Evolutionary conservation across 2,329 filamentous ascomycete species (phyloP).

Genomic region (Colletotrichum agaves): DNA sequence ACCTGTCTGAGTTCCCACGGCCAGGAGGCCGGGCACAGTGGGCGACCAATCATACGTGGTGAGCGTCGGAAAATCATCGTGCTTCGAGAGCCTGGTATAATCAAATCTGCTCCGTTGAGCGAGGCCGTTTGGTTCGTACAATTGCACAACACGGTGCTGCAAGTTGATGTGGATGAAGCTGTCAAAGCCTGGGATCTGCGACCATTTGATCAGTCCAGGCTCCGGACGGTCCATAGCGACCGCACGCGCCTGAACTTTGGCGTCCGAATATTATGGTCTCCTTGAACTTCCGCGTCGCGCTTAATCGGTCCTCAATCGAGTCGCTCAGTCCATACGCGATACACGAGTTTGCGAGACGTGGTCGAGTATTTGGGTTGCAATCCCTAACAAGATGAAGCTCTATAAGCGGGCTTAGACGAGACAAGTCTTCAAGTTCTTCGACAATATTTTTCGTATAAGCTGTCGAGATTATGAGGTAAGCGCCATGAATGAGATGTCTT

Average conservation of each 20-base stretch:
- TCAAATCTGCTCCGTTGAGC: conserved; percentile 68
- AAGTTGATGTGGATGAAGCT: conserved; percentile 74
- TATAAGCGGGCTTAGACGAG: not conserved
- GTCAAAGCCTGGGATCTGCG: conserved; percentile 66
- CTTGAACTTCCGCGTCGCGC: not conserved
- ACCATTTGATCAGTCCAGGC: conserved; percentile 74
- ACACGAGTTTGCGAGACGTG: not conserved
- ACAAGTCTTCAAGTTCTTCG: no score
- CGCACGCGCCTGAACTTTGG: conserved; percentile 18
- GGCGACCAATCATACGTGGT: conserved; percentile 77
- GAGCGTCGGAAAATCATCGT: conserved; percentile 71
- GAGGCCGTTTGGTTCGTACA: conserved; percentile 71
- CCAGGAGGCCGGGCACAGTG: conserved; percentile 72
- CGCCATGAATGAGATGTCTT: not conserved
- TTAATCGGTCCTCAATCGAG: not conserved
- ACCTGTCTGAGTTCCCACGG: conserved; percentile 79
- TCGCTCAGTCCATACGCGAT: not conserved
- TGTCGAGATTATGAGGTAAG: no score
- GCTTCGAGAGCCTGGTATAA: conserved; percentile 65
- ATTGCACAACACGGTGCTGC: conserved; percentile 70
- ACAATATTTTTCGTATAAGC: no score
- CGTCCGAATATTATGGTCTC: not conserved
- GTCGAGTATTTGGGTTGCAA: not conserved
- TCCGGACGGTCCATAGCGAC: conserved; percentile 67
- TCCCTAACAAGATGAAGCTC: not conserved